phyloP scores from a whole-genome alignment of 2,329 filamentous ascomycete genomes.

The Aspergillus spinulosporus region DNA sequence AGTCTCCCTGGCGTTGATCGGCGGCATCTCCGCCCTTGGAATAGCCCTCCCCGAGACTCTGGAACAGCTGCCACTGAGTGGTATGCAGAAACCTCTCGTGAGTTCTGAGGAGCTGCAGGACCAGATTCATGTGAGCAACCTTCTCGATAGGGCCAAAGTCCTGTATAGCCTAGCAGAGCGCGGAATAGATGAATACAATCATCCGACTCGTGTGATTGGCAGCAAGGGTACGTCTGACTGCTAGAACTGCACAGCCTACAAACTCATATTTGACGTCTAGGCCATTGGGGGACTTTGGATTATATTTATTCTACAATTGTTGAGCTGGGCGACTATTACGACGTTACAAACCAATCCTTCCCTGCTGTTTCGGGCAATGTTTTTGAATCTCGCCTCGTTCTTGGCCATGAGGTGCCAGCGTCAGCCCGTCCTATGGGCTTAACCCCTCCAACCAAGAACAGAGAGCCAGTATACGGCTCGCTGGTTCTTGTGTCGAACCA shows the following conservation, averaged over 20 bases:
- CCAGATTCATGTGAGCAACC: conserved; percentile 57
- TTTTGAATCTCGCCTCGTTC: conserved; percentile 59
- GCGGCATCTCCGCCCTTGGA: conserved; percentile 13
- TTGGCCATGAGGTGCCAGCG: conserved; percentile 56
- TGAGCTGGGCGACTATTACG: conserved; percentile 34
- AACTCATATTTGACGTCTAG: conserved; percentile 31
- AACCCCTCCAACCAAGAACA: conserved; percentile 52
- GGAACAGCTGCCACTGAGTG: conserved; percentile 2
- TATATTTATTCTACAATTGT: conserved; percentile 61
- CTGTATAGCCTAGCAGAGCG: conserved; percentile 64
- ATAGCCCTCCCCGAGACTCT: conserved; percentile 5
- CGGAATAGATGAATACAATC: conserved; percentile 61
- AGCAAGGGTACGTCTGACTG: conserved; percentile 54
- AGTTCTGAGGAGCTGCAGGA: conserved; percentile 44
- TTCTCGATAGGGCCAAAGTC: conserved; percentile 60
- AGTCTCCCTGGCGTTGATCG: conserved; percentile 12
- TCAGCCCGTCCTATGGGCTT: conserved; percentile 62
- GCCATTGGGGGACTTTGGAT: conserved; percentile 62
- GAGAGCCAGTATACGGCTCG: conserved; percentile 52
- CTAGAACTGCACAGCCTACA: neutral
- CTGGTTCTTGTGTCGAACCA: conserved; percentile 51
- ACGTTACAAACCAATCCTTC: conserved; percentile 56
- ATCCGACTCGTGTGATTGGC: conserved; percentile 70
- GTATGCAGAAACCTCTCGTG: conserved; percentile 38
- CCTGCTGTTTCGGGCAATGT: conserved; percentile 61